A percentile compares a stretch with the other conserved stretches of the same genome.
phyloP scores from a whole-genome alignment of 2,329 filamentous ascomycete species.

The Apiospora arundinis region DNA sequence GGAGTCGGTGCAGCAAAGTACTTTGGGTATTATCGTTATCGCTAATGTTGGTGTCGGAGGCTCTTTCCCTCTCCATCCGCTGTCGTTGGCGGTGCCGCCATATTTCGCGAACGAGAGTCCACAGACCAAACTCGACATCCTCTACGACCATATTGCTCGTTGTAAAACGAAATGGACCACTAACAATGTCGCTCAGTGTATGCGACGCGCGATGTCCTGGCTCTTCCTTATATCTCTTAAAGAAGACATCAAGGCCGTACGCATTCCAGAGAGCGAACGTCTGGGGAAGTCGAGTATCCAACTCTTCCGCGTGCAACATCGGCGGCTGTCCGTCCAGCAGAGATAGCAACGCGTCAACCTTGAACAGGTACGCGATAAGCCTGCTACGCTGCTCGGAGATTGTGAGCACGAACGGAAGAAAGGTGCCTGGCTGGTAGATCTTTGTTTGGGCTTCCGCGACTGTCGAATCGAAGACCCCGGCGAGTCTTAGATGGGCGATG shows the following conservation, averaged over 20 bases:
- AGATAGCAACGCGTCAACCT: conserved; percentile 16
- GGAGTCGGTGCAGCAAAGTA: neutral
- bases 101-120: neutral
- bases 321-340: conserved; percentile 1
- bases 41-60: neutral
- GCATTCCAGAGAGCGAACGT: conserved; percentile 20
- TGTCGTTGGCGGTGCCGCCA: conserved; percentile 16
- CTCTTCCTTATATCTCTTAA: neutral
- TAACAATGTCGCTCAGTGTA: neutral
- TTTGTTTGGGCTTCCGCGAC: neutral
- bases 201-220: neutral
- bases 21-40: neutral
- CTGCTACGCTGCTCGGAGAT: neutral
- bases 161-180: neutral
- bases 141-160: conserved; percentile 17
- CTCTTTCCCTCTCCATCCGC: neutral
- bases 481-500: conserved; percentile 17
- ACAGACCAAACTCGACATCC: conserved; percentile 23
- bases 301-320: conserved; percentile 19
- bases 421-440: conserved; percentile 19
- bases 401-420: neutral
- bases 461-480: conserved; percentile 16
- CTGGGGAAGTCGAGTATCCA: conserved; percentile 11
- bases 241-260: neutral
- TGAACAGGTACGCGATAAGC: conserved; percentile 20